phyloP scores from a whole-genome alignment of 1,284 basidiomycete species.

The Ustilago sp. region DNA sequence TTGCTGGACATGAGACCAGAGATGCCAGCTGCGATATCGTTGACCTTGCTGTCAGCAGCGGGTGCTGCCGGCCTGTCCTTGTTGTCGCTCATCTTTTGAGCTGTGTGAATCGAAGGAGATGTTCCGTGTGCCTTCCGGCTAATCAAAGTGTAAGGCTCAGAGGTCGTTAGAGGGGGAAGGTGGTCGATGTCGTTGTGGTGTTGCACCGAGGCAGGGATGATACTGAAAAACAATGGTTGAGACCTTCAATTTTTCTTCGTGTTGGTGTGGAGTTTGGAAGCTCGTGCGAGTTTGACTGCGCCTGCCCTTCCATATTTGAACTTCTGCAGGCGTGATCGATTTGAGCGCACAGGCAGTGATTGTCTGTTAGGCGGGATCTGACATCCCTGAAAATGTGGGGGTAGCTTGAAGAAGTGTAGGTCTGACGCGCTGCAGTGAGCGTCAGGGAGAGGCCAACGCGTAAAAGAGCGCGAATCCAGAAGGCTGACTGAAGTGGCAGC shows the following conservation, averaged over 20 bases:
- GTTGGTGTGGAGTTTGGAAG: conserved; percentile 39
- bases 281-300: conserved; percentile 21
- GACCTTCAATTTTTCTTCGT: conserved; percentile 31
- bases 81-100: conserved; percentile 39
- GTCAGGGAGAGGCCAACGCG: conserved; percentile 21
- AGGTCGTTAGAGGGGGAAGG: too few species aligned
- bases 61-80: conserved; percentile 32
- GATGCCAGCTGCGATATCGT: conserved; percentile 54
- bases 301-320: neutral
- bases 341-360: neutral
- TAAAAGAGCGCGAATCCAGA: conserved; percentile 26
- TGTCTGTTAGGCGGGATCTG: conserved; percentile 1
- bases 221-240: neutral
- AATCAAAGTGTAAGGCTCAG: neutral
- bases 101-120: neutral
- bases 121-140: neutral
- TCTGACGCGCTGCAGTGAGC: conserved; percentile 19
- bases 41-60: conserved; percentile 46
- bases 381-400: conserved; percentile 10
- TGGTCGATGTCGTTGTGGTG: too few species aligned
- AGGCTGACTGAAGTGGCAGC: conserved; percentile 6
- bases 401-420: conserved; percentile 21
- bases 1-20: conserved; percentile 51
- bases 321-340: conserved; percentile 31
- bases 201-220: neutral